Evolutionary conservation across 495 filamentous ascomycete genomes (phyloP).

Genomic region (Penicillium psychrofluorescens): DNA sequence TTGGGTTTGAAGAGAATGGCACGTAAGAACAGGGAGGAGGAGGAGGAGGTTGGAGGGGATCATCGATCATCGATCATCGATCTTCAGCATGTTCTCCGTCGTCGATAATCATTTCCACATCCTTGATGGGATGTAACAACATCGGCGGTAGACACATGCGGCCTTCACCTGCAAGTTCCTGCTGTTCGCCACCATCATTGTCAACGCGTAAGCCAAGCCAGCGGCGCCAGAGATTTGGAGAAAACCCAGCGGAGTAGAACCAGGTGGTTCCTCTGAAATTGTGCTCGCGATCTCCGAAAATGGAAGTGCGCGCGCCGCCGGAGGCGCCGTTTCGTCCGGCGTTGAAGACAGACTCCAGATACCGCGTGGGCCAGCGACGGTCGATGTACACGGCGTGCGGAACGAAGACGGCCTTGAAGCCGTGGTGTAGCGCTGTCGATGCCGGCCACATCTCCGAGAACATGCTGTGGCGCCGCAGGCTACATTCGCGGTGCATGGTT

Average conservation of each 20-base stretch:
- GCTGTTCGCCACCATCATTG: constrained; percentile 79
- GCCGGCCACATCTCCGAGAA: constrained; percentile 97
- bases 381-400: constrained; percentile 91
- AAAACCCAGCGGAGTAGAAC: constrained; percentile 90
- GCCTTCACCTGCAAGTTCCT: constrained; percentile 68
- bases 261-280: constrained; percentile 85
- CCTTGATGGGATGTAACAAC: constrained; percentile 91
- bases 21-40: neutral
- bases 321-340: constrained; percentile 74
- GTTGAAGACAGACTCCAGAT: constrained; percentile 79
- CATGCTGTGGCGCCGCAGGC: constrained; percentile 72
- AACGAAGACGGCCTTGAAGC: constrained; percentile 88
- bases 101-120: constrained; percentile 70
- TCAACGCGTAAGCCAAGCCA: constrained; percentile 85
- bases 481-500: constrained; percentile 87
- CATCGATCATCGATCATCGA: constrained; percentile 3
- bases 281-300: constrained; percentile 83
- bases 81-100: constrained; percentile 25
- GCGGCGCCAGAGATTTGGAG: constrained; percentile 72
- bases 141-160: constrained; percentile 91
- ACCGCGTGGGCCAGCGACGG: constrained; percentile 74
- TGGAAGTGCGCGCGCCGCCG: constrained; percentile 61
- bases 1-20: neutral
- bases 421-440: constrained; percentile 81
- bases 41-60: neutral